phyloP scores from a whole-genome alignment of 352 stramenopile species.

The Pythium phragmitis region DNA sequence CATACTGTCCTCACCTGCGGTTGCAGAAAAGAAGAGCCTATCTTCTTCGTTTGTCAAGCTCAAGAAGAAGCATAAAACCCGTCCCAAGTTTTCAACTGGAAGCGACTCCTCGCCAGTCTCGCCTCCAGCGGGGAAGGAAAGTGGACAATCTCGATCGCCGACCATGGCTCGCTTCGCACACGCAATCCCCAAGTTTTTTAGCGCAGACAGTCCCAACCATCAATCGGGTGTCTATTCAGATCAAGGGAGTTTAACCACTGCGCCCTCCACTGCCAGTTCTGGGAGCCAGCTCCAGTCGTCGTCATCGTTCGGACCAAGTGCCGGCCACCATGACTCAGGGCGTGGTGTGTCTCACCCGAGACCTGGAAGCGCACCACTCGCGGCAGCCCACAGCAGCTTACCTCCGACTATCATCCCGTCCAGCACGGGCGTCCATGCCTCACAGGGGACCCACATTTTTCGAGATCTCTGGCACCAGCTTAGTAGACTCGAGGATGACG shows the following conservation, averaged over 20 bases:
- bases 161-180: conserved; percentile 28
- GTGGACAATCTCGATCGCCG: conserved; percentile 18
- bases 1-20: conserved; percentile 10
- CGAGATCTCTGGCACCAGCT: conserved; percentile 79
- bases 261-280: background rate
- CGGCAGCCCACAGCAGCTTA: background rate
- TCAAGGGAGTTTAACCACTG: background rate
- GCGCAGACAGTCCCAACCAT: conserved; percentile 17
- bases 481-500: conserved; percentile 62
- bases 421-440: conserved; percentile 8
- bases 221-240: background rate
- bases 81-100: conserved; percentile 12
- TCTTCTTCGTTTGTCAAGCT: conserved; percentile 27
- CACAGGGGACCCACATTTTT: conserved; percentile 46
- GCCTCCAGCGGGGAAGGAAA: conserved; percentile 4
- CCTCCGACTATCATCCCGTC: conserved; percentile 11
- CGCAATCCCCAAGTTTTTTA: conserved; percentile 34
- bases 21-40: conserved; percentile 17
- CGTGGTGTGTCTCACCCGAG: background rate
- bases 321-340: background rate
- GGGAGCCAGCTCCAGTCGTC: background rate
- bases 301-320: background rate
- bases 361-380: background rate
- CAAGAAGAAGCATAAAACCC: conserved; percentile 23
- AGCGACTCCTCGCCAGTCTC: conserved; percentile 11